phyloP scores from a whole-genome alignment of 2,329 filamentous ascomycete genomes.

The Aspergillus costaricaensis region DNA sequence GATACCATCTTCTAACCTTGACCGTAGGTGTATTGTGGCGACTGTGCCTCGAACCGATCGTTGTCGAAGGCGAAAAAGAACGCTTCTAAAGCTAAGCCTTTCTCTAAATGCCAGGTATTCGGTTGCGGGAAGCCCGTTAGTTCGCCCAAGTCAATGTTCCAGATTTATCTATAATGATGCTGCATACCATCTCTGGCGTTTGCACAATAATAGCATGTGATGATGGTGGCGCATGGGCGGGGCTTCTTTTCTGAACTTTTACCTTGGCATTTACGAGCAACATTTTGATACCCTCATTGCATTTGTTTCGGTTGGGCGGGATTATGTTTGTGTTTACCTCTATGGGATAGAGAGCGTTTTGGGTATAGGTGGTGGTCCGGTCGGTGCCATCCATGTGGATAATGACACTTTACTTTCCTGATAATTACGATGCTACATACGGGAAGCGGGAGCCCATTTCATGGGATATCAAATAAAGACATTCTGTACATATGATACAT shows the following conservation, averaged over 20 bases:
- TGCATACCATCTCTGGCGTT: background rate
- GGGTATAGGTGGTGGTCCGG: constrained; percentile 6
- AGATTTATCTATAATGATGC: constrained; percentile 47
- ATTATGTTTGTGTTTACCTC: background rate
- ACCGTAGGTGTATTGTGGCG: constrained; percentile 51
- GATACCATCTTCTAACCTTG: constrained; percentile 14
- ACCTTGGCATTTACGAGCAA: background rate
- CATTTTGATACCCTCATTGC: constrained; percentile 24
- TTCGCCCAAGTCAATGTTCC: constrained; percentile 46
- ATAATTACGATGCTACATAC: background rate
- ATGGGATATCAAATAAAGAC: constrained; percentile 3
- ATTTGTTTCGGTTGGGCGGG: constrained; percentile 9
- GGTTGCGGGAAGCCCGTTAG: constrained; percentile 45
- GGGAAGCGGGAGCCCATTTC: background rate
- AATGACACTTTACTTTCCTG: background rate
- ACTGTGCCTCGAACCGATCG: constrained; percentile 46
- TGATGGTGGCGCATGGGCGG: constrained; percentile 18
- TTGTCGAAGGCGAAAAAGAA: constrained; percentile 38
- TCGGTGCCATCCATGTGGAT: background rate
- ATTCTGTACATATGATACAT: constrained; percentile 31
- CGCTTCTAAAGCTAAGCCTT: constrained; percentile 37
- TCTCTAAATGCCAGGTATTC: constrained; percentile 47
- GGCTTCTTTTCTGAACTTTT: constrained; percentile 14
- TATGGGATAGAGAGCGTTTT: constrained; percentile 4
- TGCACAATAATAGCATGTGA: constrained; percentile 21